Evolutionary conservation across 306 rosid species (phyloP).

Genomic region (Pachyrhizus erosus): DNA sequence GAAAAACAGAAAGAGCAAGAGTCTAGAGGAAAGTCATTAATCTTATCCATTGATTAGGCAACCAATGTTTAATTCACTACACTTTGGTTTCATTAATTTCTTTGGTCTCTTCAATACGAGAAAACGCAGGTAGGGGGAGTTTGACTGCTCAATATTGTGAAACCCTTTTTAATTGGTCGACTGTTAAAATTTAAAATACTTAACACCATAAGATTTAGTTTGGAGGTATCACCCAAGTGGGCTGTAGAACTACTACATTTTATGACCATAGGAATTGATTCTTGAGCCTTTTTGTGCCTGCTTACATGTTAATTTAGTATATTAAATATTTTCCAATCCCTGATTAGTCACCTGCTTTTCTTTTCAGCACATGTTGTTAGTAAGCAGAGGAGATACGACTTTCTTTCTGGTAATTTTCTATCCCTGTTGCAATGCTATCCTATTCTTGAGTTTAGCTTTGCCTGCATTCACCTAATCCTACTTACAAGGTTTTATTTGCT

Average conservation of each 20-base stretch:
- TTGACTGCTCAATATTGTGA: too few species aligned
- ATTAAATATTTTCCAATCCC: conserved; percentile 29
- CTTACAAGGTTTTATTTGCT: conserved; percentile 27
- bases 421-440: conserved; percentile 22
- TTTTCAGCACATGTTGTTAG: conserved; percentile 82
- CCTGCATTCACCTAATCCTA: conserved; percentile 14
- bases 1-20: neutral
- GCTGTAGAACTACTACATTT: neutral
- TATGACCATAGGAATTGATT: neutral
- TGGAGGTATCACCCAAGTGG: neutral
- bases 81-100: conserved; percentile 25
- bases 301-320: conserved; percentile 15
- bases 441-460: conserved; percentile 30
- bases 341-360: conserved; percentile 29
- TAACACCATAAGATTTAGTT: neutral
- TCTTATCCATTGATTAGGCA: conserved; percentile 19
- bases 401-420: conserved; percentile 76
- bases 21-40: conserved; percentile 10
- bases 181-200: conserved; percentile 9
- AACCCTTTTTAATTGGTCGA: neutral
- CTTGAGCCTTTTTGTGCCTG: neutral
- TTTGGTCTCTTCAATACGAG: conserved; percentile 15
- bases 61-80: conserved; percentile 11
- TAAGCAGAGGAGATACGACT: conserved; percentile 77
- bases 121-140: conserved; percentile 15